Evolutionary conservation across 768 basidiomycete species (phyloP).

Genomic region (Kwoniella europaea): DNA sequence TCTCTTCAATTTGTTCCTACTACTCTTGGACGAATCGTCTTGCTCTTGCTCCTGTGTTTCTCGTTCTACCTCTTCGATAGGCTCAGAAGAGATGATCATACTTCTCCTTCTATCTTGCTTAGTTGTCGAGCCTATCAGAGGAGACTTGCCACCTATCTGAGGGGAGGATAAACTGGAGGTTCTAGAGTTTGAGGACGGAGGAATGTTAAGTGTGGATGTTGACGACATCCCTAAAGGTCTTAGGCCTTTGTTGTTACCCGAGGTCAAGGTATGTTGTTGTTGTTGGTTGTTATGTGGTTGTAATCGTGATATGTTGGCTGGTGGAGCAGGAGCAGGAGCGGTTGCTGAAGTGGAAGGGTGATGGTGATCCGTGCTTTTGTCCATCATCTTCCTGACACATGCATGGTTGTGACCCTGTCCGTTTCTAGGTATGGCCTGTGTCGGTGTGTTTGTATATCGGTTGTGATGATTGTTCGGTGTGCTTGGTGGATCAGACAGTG

Average conservation of each 20-base stretch:
- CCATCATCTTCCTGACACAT: neutral
- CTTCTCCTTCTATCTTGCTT: conserved; percentile 7
- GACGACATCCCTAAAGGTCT: conserved; percentile 20
- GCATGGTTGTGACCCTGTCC: neutral
- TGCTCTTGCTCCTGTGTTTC: neutral
- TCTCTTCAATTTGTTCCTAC: conserved; percentile 28
- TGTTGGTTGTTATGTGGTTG: conserved; percentile 5
- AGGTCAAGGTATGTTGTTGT: conserved; percentile 9
- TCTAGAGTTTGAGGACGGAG: neutral
- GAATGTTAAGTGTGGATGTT: conserved; percentile 2
- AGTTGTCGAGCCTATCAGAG: neutral
- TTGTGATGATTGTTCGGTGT: no score
- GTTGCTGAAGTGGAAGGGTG: neutral
- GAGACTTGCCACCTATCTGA: neutral
- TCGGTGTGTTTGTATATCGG: no score
- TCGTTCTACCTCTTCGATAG: neutral
- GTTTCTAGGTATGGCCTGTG: neutral
- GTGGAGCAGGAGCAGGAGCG: conserved; percentile 3
- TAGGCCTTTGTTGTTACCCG: conserved; percentile 11
- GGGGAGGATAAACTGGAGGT: neutral
- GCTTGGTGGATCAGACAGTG: no score
- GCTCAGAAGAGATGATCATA: conserved; percentile 6
- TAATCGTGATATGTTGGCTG: conserved; percentile 11
- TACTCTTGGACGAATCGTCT: neutral
- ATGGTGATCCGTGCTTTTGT: neutral